phyloP scores from a whole-genome alignment of 2,329 filamentous ascomycete species.

The Gaeumannomyces sp. region DNA sequence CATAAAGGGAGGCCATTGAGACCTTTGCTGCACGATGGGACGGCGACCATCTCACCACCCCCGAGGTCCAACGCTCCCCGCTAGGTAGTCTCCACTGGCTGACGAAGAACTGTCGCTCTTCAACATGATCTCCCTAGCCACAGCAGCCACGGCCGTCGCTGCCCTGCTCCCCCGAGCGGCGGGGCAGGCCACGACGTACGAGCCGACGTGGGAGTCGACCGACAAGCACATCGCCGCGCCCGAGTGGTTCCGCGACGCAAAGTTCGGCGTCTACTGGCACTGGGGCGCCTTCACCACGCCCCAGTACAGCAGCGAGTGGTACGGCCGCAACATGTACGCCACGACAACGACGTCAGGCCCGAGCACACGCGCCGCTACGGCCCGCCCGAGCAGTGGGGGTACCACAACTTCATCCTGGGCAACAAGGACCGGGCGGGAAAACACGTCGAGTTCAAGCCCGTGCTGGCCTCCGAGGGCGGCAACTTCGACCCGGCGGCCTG shows the following conservation, averaged over 20 bases:
- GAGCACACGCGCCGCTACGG: conserved; percentile 5
- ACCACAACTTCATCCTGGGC: conserved; percentile 7
- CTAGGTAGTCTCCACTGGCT: too few relatives aligned
- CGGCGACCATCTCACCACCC: too few relatives aligned
- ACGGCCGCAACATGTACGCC: conserved; percentile 38
- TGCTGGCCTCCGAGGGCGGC: conserved; percentile 6
- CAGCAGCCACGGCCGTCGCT: too few relatives aligned
- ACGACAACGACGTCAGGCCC: not conserved
- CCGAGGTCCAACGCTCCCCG: too few relatives aligned
- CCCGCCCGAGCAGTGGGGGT: conserved; percentile 6
- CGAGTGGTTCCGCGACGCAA: conserved; percentile 47
- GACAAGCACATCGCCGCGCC: conserved; percentile 36
- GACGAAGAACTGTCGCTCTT: too few relatives aligned
- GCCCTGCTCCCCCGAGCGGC: too few relatives aligned
- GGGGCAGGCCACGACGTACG: not conserved
- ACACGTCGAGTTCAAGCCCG: conserved; percentile 8
- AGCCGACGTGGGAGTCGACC: conserved; percentile 17
- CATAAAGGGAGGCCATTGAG: too few relatives aligned
- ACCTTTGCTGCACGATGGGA: too few relatives aligned
- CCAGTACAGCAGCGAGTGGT: conserved; percentile 48
- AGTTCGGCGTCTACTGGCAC: conserved; percentile 56
- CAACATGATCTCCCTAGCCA: too few relatives aligned
- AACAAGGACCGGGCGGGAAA: conserved; percentile 28
- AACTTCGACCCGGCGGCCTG: conserved; percentile 20
- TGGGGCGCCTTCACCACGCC: conserved; percentile 52